Evolutionary conservation across 805 yeast species (phyloP).

Genomic region (Gaillardinia entomophila): DNA sequence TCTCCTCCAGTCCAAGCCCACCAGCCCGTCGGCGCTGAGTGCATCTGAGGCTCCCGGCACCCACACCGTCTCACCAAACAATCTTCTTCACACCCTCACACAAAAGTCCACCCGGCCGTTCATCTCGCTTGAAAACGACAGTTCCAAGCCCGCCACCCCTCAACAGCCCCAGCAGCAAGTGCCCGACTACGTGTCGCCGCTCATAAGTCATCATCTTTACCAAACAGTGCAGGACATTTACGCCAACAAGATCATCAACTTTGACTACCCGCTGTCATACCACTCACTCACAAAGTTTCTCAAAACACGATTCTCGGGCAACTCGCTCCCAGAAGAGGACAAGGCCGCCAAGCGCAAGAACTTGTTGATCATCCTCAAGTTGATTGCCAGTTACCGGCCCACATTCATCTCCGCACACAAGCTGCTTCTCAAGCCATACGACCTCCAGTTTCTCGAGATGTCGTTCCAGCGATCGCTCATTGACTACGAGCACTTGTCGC

Average conservation of each 20-base stretch:
- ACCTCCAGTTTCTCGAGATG: conserved; percentile 49
- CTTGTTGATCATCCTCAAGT: conserved; percentile 42
- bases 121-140: conserved; percentile 23
- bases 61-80: background rate
- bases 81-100: background rate
- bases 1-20: conserved; percentile 33
- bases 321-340: conserved; percentile 27
- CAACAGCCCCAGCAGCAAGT: conserved; percentile 1
- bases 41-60: conserved; percentile 3
- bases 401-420: conserved; percentile 74
- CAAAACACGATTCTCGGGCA: conserved; percentile 51
- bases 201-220: conserved; percentile 51
- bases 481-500: conserved; percentile 39
- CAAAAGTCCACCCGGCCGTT: conserved; percentile 26
- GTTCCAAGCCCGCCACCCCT: conserved; percentile 4
- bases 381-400: conserved; percentile 65
- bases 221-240: conserved; percentile 47
- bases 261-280: conserved; percentile 59
- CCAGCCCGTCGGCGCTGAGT: conserved; percentile 34
- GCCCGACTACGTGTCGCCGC: conserved; percentile 50
- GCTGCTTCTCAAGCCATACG: conserved; percentile 60
- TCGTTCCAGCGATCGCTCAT: conserved; percentile 38
- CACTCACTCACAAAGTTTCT: conserved; percentile 55
- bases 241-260: conserved; percentile 42
- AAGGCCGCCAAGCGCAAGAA: conserved; percentile 24